These are phyloP conservation scores for Globisporangium heterothallicum DNA, from an alignment of 352 stramenopile genomes.

Conservation along the genomic window DNA sequence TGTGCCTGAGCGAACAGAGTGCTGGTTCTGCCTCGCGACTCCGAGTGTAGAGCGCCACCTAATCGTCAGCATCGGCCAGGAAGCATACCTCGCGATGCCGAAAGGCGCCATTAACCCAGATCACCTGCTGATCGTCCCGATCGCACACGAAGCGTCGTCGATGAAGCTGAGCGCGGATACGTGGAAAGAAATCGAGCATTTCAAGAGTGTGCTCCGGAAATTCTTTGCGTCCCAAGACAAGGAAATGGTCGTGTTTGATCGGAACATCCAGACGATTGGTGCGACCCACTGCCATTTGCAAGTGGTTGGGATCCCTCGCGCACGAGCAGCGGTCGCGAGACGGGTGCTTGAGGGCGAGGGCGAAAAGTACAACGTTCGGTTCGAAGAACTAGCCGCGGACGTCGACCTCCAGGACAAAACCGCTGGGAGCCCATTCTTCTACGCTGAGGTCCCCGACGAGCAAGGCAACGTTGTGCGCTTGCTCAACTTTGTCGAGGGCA, in stretches of 20 bases:
- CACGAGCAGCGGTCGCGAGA: conserved; percentile 26
- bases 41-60: conserved; percentile 73
- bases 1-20: conserved; percentile 63
- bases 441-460: conserved; percentile 53
- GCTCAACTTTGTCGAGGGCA: conserved; percentile 60
- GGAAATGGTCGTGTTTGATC: conserved; percentile 71
- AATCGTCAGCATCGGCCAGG: conserved; percentile 76
- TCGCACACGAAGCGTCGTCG: conserved; percentile 64
- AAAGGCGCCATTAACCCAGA: conserved; percentile 77
- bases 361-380: conserved; percentile 69
- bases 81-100: conserved; percentile 76
- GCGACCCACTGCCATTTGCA: conserved; percentile 76
- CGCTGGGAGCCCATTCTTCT: conserved; percentile 52
- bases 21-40: conserved; percentile 82
- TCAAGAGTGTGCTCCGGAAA: conserved; percentile 50
- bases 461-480: conserved; percentile 31
- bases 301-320: conserved; percentile 54
- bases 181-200: conserved; percentile 55
- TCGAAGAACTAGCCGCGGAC: conserved; percentile 36
- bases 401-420: conserved; percentile 35
- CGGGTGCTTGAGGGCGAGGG: conserved; percentile 60
- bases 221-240: conserved; percentile 67
- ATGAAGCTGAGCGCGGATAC: conserved; percentile 36
- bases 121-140: conserved; percentile 73
- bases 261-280: conserved; percentile 68